Evolutionary conservation across 192 early-diverging fungal genomes (phyloP), one percentile per base, ranked within the genome.

Genomic region (Backusella westeae): DNA sequence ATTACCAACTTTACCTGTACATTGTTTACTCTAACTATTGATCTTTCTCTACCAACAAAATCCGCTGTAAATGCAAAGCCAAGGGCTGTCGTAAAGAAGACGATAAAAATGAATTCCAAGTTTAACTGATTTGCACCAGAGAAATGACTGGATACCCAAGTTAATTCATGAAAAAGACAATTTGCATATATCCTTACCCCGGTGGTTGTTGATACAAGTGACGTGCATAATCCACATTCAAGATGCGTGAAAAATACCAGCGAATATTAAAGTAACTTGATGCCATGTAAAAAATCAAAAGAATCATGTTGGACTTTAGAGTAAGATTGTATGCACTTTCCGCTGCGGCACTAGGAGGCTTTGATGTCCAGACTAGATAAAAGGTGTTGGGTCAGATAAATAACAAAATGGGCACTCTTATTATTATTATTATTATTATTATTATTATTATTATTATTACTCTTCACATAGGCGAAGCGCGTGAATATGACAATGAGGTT

Each of bases 51-150:
- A 26, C 6, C 1, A 12, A 77, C 29, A 19, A 29, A 52, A 17
- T 63, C n/a, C 4, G 66, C 6, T 32, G 67, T 32, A 44, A 53
- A 79, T 10, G 1, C 36, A 19, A 65, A 10, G 23, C 63, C 80
- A 29, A 81, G 41, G 0, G 67, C 34, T 1, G 75, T 14, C 1
- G 73, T 66, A 71, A 67, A 81, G 35, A 75, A 23, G 2, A 34
- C 17, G 9, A 81, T 9, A 53, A 81, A 81, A 2, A 81, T 72
- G 23, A 34, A 56, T 14, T 81, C 76, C 21, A 75, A 73, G 38
- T 81, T 81, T 12, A 81, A 53, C 53, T 81, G 76, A 56, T 70
- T 46, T 68, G 72, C 80, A 15, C 73, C 78, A 29, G 46, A 42
- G 41, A 69, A 72, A 59, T 78, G 72, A 17, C 77, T 78, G 6